A percentile compares a stretch with the other conserved stretches of the same genome.
phyloP scores from a whole-genome alignment of 2,329 filamentous ascomycete genomes.

The Ophiognomonia clavigignenti-juglandacearum region DNA sequence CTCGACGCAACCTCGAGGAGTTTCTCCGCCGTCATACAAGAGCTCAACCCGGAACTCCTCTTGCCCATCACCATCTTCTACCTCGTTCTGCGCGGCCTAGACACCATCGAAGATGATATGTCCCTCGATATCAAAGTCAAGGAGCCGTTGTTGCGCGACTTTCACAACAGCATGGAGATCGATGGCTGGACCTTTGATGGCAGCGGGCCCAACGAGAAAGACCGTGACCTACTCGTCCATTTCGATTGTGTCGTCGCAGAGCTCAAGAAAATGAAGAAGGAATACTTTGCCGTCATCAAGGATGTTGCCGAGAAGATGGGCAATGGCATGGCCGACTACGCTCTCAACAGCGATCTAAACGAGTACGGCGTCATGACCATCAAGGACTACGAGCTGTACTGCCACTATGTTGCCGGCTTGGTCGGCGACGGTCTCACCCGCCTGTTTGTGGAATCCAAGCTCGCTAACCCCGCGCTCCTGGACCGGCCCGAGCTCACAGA shows the following conservation, averaged over 20 bases:
- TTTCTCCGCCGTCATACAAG: constrained; percentile 89
- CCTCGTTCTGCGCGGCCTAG: constrained; percentile 81
- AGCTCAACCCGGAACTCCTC: constrained; percentile 90
- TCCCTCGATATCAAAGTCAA: constrained; percentile 78
- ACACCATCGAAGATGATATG: constrained; percentile 99
- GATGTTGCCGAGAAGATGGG: constrained; percentile 95
- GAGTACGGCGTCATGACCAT: constrained; percentile 74
- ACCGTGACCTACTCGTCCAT: constrained; percentile 84
- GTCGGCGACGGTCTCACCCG: constrained; percentile 91
- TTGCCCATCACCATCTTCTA: constrained; percentile 89
- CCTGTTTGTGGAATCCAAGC: constrained; percentile 79
- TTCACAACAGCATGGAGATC: constrained; percentile 70
- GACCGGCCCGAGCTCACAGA: constrained; percentile 78
- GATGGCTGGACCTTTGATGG: constrained; percentile 89
- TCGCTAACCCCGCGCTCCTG: constrained; percentile 80
- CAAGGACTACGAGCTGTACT: constrained; percentile 92
- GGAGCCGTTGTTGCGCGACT: constrained; percentile 78
- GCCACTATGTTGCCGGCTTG: constrained; percentile 97
- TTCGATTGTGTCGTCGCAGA: constrained; percentile 85
- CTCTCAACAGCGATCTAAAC: constrained; percentile 75
- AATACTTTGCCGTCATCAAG: constrained; percentile 80
- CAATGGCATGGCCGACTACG: constrained; percentile 97
- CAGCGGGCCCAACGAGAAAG: constrained; percentile 89
- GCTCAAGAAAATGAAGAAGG: constrained; percentile 80
- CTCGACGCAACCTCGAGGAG: constrained; percentile 87